Conservation (phyloP, 1,284 basidiomycete species). For the Ganoderma boninense region DNA sequence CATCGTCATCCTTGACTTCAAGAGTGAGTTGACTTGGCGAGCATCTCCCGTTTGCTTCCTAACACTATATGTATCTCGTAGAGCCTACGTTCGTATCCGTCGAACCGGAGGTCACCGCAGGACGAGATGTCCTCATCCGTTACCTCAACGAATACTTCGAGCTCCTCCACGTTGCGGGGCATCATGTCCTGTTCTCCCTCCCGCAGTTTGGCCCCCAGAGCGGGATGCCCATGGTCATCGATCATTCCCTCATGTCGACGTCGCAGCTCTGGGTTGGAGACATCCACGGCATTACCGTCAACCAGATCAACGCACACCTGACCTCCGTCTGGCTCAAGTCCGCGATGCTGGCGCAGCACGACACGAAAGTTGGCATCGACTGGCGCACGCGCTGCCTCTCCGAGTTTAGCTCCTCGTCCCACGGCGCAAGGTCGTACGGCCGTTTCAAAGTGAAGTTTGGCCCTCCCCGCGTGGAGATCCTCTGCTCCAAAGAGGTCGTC, state of each 20-base stretch:
- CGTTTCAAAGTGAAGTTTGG: slow-evolving; percentile 42
- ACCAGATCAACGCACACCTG: slow-evolving; percentile 44
- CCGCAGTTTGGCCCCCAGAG: slow-evolving; percentile 41
- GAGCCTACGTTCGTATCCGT: slow-evolving; percentile 8
- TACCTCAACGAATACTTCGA: slow-evolving; percentile 37
- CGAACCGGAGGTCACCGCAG: slow-evolving; percentile 19
- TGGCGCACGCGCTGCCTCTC: slow-evolving; percentile 36
- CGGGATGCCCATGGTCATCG: slow-evolving; percentile 30
- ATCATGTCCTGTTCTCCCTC: slow-evolving; percentile 42
- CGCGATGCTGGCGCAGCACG: slow-evolving; percentile 35
- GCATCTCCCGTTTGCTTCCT: not conserved
- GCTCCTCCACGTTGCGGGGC: slow-evolving; percentile 38
- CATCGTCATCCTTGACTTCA: slow-evolving; percentile 29
- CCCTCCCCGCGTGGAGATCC: slow-evolving; percentile 39
- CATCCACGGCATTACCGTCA: slow-evolving; percentile 38
- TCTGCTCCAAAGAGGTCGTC: slow-evolving; percentile 45
- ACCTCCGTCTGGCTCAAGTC: slow-evolving; percentile 43
- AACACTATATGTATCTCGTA: slow-evolving; percentile 14
- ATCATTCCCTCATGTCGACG: slow-evolving; percentile 35
- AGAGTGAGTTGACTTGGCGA: slow-evolving; percentile 9
- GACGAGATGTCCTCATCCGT: slow-evolving; percentile 26
- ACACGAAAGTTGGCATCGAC: slow-evolving; percentile 18
- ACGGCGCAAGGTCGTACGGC: slow-evolving; percentile 20
- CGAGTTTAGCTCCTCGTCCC: slow-evolving; percentile 33
- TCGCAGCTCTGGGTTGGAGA: slow-evolving; percentile 3